Percentiles rank a stretch among this genome's conserved stretches.
Conservation (phyloP, 345 rosid species). For the Boechera stricta region DNA sequence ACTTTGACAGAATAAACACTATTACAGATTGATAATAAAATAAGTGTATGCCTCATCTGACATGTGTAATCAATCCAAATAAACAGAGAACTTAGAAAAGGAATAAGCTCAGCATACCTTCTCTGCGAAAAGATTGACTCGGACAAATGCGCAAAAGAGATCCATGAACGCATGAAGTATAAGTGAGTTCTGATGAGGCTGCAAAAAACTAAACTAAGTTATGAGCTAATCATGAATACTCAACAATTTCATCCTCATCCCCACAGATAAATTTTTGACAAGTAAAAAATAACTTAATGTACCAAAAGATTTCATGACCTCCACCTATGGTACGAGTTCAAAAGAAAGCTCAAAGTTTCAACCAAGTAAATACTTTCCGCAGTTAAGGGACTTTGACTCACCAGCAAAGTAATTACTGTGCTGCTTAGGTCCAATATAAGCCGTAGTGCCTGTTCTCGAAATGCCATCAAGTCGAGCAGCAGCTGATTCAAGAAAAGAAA, state of each 20-base stretch:
- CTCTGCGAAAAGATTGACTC: slow-evolving; percentile 92
- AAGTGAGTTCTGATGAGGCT: slow-evolving; percentile 99
- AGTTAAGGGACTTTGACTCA: slow-evolving; percentile 55
- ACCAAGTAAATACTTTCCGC: slow-evolving; percentile 30
- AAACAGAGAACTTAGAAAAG: slow-evolving; percentile 1
- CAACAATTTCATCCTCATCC: slow-evolving; percentile 32
- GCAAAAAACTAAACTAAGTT: slow-evolving; percentile 77
- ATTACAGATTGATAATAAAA: slow-evolving; percentile 24
- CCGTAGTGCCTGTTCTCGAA: slow-evolving; percentile 95
- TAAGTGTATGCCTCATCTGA: slow-evolving; percentile 8
- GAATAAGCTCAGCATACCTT: slow-evolving; percentile 66
- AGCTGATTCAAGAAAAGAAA: slow-evolving; percentile 64
- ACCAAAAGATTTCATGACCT: slow-evolving; percentile 15
- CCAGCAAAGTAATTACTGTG: slow-evolving; percentile 97
- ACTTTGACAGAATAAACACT: slow-evolving; percentile 44
- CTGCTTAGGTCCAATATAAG: slow-evolving; percentile 97
- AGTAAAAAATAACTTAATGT: neutral
- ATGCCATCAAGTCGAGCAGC: slow-evolving; percentile 96
- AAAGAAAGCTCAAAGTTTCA: slow-evolving; percentile 25
- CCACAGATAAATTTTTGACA: neutral
- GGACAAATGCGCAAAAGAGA: slow-evolving; percentile 94
- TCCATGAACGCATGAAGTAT: slow-evolving; percentile 98
- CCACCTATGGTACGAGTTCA: slow-evolving; percentile 26
- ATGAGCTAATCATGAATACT: slow-evolving; percentile 57
- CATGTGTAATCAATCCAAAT: slow-evolving; percentile 24